Evolutionary conservation across 495 filamentous ascomycete species (phyloP).

Genomic region (Neurospora tetraspora): DNA sequence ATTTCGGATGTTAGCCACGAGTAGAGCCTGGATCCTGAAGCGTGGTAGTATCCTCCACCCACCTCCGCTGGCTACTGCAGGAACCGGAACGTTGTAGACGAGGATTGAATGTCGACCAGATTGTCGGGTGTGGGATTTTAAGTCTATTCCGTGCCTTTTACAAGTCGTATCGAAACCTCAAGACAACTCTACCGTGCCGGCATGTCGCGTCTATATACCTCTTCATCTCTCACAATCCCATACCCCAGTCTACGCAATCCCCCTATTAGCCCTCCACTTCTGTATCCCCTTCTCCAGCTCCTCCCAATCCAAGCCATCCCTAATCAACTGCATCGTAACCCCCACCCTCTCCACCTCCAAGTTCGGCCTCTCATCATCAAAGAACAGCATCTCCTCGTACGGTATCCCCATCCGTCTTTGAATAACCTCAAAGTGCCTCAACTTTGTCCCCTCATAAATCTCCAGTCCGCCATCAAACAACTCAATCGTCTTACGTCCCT

Average conservation of each 20-base stretch:
- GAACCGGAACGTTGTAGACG: background rate
- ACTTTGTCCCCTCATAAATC: constrained; percentile 85
- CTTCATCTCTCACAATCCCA: background rate
- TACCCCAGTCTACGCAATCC: constrained; percentile 13
- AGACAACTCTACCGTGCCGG: background rate
- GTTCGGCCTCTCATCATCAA: constrained; percentile 88
- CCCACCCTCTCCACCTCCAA: constrained; percentile 75
- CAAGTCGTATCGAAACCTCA: background rate
- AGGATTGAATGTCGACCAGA: background rate
- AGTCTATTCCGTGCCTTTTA: background rate
- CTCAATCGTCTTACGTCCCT: constrained; percentile 50
- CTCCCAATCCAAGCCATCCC: constrained; percentile 65
- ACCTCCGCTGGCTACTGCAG: background rate
- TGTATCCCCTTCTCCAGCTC: constrained; percentile 73
- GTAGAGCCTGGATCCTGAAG: background rate
- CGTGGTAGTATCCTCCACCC: background rate
- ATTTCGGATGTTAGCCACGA: background rate
- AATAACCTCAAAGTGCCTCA: constrained; percentile 68
- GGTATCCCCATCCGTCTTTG: constrained; percentile 53
- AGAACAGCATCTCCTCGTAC: constrained; percentile 88
- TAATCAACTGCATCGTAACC: constrained; percentile 71
- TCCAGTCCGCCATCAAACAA: constrained; percentile 74
- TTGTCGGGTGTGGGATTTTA: background rate
- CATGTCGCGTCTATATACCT: background rate
- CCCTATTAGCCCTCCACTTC: constrained; percentile 66